Evolutionary conservation across 106 monocot genomes (phyloP).

Genomic region (Ottelia alismoides): DNA sequence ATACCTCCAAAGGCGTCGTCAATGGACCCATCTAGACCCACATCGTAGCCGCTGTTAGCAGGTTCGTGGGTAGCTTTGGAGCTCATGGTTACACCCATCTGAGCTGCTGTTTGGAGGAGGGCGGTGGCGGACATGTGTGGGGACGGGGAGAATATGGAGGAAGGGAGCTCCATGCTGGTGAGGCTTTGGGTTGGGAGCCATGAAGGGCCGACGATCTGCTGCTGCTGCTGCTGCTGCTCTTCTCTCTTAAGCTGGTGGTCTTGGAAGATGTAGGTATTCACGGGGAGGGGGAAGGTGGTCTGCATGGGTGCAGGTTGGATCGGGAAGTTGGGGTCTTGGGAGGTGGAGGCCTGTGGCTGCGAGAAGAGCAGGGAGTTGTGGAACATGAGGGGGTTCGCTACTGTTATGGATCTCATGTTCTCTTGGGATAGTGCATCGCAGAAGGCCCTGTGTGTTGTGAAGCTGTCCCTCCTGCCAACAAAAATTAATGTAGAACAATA

Average conservation of each 20-base stretch:
- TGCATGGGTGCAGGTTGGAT: slow-evolving; percentile 4
- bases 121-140: slow-evolving; percentile 26
- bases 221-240: not conserved
- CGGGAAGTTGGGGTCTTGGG: slow-evolving; percentile 5
- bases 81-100: slow-evolving; percentile 11
- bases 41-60: too few relatives aligned
- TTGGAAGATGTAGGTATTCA: too few relatives aligned
- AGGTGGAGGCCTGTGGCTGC: slow-evolving; percentile 15
- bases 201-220: not conserved
- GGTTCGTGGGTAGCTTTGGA: too few relatives aligned
- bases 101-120: slow-evolving; percentile 24
- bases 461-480: slow-evolving; percentile 6
- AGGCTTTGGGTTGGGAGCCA: not conserved
- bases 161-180: not conserved
- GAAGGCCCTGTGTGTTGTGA: slow-evolving; percentile 11
- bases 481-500: not conserved
- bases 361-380: slow-evolving; percentile 11
- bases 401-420: slow-evolving; percentile 6
- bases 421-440: slow-evolving; percentile 13
- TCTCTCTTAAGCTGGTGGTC: not conserved
- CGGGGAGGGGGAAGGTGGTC: too few relatives aligned
- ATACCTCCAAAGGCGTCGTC: slow-evolving; percentile 19
- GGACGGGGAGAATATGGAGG: slow-evolving; percentile 3
- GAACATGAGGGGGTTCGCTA: slow-evolving; percentile 2
- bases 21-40: slow-evolving; percentile 9